A percentile compares a stretch with the other conserved stretches of the same genome.
phyloP scores from a whole-genome alignment of 2,329 filamentous ascomycete species.

The Mariannaea elegans region DNA sequence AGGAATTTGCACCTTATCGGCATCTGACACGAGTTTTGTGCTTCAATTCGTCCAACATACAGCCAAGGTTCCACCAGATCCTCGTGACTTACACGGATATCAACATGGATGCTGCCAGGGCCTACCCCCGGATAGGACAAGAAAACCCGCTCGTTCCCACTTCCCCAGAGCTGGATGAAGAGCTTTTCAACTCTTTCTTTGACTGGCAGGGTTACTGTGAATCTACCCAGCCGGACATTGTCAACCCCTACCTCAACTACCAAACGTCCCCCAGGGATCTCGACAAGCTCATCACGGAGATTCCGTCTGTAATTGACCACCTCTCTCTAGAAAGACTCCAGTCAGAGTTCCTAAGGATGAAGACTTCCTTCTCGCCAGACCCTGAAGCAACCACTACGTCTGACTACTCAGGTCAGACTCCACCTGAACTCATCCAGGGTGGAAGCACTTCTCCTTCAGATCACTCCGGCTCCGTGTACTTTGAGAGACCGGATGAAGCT shows the following conservation, averaged over 20 bases:
- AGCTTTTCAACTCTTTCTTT: slow-evolving; percentile 49
- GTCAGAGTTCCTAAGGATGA: slow-evolving; percentile 47
- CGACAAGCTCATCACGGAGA: slow-evolving; percentile 47
- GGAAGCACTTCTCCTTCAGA: slow-evolving; percentile 53
- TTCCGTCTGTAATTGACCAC: slow-evolving; percentile 45
- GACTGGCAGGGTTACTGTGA: slow-evolving; percentile 49
- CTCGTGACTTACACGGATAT: slow-evolving; percentile 53
- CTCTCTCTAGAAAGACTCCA: slow-evolving; percentile 44
- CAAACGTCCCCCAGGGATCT: slow-evolving; percentile 42
- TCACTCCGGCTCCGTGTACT: slow-evolving; percentile 47
- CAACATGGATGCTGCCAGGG: slow-evolving; percentile 50
- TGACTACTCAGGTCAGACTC: slow-evolving; percentile 49
- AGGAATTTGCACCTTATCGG: slow-evolving; percentile 52
- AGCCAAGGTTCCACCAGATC: slow-evolving; percentile 54
- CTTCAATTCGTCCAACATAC: slow-evolving; percentile 48
- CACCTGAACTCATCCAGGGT: slow-evolving; percentile 49
- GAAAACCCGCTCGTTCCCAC: slow-evolving; percentile 49
- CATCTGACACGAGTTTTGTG: slow-evolving; percentile 48
- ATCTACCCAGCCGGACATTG: slow-evolving; percentile 43
- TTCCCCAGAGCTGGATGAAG: slow-evolving; percentile 45
- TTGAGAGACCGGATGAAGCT: slow-evolving; percentile 44
- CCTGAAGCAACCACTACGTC: slow-evolving; percentile 45
- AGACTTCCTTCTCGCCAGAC: slow-evolving; percentile 44
- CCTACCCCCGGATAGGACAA: slow-evolving; percentile 47
- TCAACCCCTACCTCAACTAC: slow-evolving; percentile 40